These are phyloP conservation scores for Solanum neorickii DNA, from an alignment of 257 asterid genomes.

Conservation along the genomic window DNA sequence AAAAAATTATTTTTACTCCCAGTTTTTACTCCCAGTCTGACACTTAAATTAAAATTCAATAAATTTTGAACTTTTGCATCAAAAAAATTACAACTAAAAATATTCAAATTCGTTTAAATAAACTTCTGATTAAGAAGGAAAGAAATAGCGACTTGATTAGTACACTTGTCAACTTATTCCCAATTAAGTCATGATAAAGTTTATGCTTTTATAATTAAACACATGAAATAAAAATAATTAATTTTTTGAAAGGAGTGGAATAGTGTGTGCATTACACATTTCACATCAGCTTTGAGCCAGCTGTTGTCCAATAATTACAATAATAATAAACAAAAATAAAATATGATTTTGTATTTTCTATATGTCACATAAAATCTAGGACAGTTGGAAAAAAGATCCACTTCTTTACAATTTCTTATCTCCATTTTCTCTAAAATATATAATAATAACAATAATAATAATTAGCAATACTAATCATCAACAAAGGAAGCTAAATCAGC, in stretches of 20 bases:
- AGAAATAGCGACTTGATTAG: too few relatives aligned
- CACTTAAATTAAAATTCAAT: too few relatives aligned
- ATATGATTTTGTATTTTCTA: neutral
- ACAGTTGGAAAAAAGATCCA: neutral
- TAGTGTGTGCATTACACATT: neutral
- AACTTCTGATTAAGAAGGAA: too few relatives aligned
- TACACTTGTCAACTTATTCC: neutral
- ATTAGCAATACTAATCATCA: neutral
- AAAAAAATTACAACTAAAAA: too few relatives aligned
- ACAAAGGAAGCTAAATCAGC: neutral
- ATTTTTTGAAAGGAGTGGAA: neutral
- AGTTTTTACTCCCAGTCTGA: too few relatives aligned
- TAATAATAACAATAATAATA: neutral
- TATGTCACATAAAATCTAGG: neutral
- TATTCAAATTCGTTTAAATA: too few relatives aligned
- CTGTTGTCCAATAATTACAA: neutral
- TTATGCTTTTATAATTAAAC: too few relatives aligned
- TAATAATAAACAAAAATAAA: neutral
- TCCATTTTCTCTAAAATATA: neutral
- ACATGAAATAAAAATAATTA: neutral
- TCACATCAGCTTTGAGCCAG: neutral
- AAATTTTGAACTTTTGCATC: too few relatives aligned
- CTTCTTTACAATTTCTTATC: neutral
- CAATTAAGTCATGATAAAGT: neutral
- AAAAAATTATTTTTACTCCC: too few relatives aligned